Evolutionary conservation across 495 filamentous ascomycete genomes (phyloP).

Genomic region (Trypethelium eluteriae): DNA sequence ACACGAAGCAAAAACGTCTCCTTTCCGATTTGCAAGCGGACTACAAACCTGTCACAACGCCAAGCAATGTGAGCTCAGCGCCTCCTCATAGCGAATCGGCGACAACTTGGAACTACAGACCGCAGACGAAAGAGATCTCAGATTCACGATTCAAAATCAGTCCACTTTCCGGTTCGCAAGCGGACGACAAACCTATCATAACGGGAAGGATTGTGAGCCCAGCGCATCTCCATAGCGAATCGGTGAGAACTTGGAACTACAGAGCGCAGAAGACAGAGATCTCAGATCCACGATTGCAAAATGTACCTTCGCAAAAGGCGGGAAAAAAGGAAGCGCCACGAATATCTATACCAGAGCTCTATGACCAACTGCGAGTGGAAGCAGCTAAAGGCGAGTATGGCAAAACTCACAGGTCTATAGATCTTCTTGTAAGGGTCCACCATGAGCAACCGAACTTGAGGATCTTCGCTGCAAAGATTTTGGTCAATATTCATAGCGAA

Average conservation of each 20-base stretch:
- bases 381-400: conserved; percentile 28
- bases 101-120: not conserved
- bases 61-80: too few relatives aligned
- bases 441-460: conserved; percentile 54
- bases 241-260: too few relatives aligned
- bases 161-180: too few relatives aligned
- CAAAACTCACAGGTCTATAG: conserved; percentile 38
- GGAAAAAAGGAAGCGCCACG: too few relatives aligned
- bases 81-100: not conserved
- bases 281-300: too few relatives aligned
- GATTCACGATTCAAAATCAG: not conserved
- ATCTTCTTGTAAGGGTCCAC: conserved; percentile 53
- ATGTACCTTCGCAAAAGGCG: too few relatives aligned
- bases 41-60: not conserved
- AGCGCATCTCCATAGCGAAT: too few relatives aligned
- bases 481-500: conserved; percentile 55
- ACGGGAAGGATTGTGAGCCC: too few relatives aligned
- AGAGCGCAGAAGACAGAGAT: too few relatives aligned
- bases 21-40: not conserved
- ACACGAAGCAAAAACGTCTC: conserved; percentile 13
- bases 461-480: conserved; percentile 67
- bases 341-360: conserved; percentile 35
- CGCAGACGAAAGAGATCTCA: not conserved
- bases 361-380: conserved; percentile 40
- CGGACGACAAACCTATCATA: too few relatives aligned